Percentiles rank a stretch among this genome's conserved stretches.
phyloP scores from a whole-genome alignment of 169 alveolate species.

The Cryptosporidium viatorum region DNA sequence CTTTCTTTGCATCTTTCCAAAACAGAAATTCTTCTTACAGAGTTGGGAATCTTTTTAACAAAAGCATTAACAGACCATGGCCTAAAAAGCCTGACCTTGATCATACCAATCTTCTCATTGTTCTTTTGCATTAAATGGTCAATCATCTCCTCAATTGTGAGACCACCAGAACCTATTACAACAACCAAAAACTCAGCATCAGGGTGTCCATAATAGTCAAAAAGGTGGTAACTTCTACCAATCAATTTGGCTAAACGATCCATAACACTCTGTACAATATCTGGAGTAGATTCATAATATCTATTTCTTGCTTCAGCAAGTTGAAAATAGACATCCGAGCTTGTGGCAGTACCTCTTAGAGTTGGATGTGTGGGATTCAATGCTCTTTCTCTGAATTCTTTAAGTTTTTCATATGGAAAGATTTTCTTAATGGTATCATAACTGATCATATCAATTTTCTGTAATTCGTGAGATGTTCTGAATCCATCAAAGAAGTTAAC shows the following conservation, averaged over 20 bases:
- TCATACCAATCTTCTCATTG: conserved; percentile 77
- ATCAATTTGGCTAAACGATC: conserved; percentile 73
- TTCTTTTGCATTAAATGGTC: conserved; percentile 36
- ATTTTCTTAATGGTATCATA: conserved; percentile 46
- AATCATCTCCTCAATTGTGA: conserved; percentile 77
- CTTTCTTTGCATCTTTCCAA: conserved; percentile 79
- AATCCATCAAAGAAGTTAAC: conserved; percentile 81
- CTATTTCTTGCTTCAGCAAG: conserved; percentile 79
- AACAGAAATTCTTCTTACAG: conserved; percentile 77
- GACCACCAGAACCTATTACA: conserved; percentile 82
- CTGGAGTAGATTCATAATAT: conserved; percentile 79
- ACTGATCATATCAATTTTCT: conserved; percentile 76
- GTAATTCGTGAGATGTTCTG: conserved; percentile 81
- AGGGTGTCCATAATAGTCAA: conserved; percentile 78
- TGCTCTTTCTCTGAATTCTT: conserved; percentile 75
- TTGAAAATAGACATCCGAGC: conserved; percentile 80
- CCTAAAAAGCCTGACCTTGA: conserved; percentile 79
- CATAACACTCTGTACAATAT: conserved; percentile 76
- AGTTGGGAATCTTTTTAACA: conserved; percentile 77
- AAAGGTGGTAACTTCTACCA: conserved; percentile 78
- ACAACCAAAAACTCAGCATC: conserved; percentile 77
- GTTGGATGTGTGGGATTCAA: conserved; percentile 81
- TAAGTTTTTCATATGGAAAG: conserved; percentile 73
- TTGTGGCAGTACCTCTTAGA: conserved; percentile 80
- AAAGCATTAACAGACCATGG: conserved; percentile 80